Base-by-base conservation (phyloP, 345 rosid species). In the Brassica nigra region DNA sequence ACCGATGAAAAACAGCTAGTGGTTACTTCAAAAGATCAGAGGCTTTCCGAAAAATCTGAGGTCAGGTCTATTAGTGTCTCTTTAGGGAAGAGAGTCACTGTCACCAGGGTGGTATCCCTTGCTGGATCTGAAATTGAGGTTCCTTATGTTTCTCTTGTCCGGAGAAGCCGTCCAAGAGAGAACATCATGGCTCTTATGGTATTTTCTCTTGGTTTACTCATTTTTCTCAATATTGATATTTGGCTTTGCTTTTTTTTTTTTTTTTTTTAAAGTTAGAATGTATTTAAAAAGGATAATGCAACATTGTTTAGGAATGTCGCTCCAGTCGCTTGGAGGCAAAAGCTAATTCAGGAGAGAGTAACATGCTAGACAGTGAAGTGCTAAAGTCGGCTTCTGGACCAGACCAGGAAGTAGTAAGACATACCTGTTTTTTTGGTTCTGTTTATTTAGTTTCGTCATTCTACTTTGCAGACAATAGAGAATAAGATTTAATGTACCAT, bases 1-100 rank as follows among this genome's bases (percentile, higher is more conserved):
- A 88, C 85, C 16, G 98, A 88, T 76, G 84, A 84, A 66, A 87
- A 74, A 80, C 93, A 87, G 67, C 66, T 66, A 14, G 72, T 54
- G 59, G 10, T 54, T 71, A 81, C 89, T 58, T 61, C 80, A 59
- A 54, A 54, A 54, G 27, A 16, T 54, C 4, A 54, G 23, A 54
- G 18, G 59, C 59, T 16, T 6, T 54, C 59, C 0, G 27, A 16
- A 54, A 54, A 54, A 54, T 54, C 59, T 16, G 59, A 54, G 10
- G 59, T 54, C 27, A 54, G 59, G 59, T 54, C 59, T 54, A 54
- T 54, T 6, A 54, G 59, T 4, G 59, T 54, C 59, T 54, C 59
- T 27, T 54, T 6, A 54, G 59, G 59, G 59, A 54, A 6, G 59
- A 54, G 59, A 54, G 59, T 54, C 27, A 54, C 59, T 4, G 59